Base-by-base conservation (phyloP, 495 filamentous ascomycete species). In the Neurospora sp. region DNA sequence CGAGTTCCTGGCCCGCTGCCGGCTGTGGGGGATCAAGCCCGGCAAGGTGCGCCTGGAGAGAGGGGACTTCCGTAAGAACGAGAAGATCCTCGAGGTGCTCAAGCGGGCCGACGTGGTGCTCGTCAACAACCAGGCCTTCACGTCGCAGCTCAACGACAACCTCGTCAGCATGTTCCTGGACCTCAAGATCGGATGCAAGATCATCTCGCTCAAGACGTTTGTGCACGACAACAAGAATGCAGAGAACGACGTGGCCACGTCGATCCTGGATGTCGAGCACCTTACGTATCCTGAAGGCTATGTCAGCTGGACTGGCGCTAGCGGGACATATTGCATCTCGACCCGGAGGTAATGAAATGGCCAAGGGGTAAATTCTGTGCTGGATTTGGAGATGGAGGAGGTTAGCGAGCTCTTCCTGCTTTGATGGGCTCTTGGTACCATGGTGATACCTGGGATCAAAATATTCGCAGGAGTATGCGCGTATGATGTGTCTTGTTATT, bases 71-170 rank as follows among this genome's bases (percentile, higher is more conserved):
- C 87, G 95, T 39, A 88, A 89, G 75, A 92, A 91, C 76, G 80
- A 89, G 31, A 87, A 84, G 71, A 93, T 97, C 35, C 83, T 90
- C 68, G 86, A 87, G 42, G 87, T 91, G 37, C 83, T 99, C 38
- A 90, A 92, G 79, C 87, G 90, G 68, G 94, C 95, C 3, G 96
- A 99, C 80, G 93, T 98, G 37, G 88, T 99, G 31, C 86, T 99
- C 40, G 94, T 98, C 74, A 99, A 99, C 84, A 99, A 98, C 81
- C 93, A 98, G 82, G 96, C 92, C 27, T 99, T 99, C 80, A 92
- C 89, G 14, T 89, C 93, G 5, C 87, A 89, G 61, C 87, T 97
- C 71, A 99, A 98, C 82, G 91, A 92, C 78, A 87, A 90, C 75
- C 87, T 99, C 70, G 89, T 94, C 74, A 90, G 92, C 74, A 92